Conservation (phyloP, 805 yeast genomes). For the Clavispora carvajalis region DNA sequence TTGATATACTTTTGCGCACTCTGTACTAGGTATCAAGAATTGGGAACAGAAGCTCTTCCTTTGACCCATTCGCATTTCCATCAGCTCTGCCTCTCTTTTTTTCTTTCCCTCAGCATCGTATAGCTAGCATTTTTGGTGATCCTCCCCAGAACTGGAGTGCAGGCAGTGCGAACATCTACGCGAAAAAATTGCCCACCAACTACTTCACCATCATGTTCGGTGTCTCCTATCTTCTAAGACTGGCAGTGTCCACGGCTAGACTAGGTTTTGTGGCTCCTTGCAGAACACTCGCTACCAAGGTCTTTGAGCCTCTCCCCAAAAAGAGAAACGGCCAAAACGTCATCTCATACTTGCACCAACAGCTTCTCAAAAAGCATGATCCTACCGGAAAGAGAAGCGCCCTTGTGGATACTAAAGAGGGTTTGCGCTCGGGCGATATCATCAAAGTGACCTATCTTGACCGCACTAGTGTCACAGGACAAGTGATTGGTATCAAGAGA, state of each 20-base stretch:
- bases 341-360: constrained; percentile 42
- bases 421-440: constrained; percentile 75
- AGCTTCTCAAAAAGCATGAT: constrained; percentile 58
- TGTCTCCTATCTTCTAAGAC: background rate
- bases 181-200: constrained; percentile 2
- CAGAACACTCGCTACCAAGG: constrained; percentile 10
- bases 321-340: constrained; percentile 43
- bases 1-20: no score
- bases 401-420: constrained; percentile 43
- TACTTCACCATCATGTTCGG: constrained; percentile 5
- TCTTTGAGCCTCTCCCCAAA: constrained; percentile 47
- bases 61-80: no score
- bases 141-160: constrained; percentile 1
- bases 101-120: no score
- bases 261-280: background rate
- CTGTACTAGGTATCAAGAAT: no score
- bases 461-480: constrained; percentile 70
- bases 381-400: constrained; percentile 63
- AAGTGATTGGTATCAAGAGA: constrained; percentile 71
- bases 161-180: constrained; percentile 1
- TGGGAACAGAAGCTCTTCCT: no score
- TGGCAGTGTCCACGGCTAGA: background rate
- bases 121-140: no score
- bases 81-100: no score
- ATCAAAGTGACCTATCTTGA: constrained; percentile 68